phyloP scores from a whole-genome alignment of 2,329 filamentous ascomycete species.

The Cytospora leucostoma region DNA sequence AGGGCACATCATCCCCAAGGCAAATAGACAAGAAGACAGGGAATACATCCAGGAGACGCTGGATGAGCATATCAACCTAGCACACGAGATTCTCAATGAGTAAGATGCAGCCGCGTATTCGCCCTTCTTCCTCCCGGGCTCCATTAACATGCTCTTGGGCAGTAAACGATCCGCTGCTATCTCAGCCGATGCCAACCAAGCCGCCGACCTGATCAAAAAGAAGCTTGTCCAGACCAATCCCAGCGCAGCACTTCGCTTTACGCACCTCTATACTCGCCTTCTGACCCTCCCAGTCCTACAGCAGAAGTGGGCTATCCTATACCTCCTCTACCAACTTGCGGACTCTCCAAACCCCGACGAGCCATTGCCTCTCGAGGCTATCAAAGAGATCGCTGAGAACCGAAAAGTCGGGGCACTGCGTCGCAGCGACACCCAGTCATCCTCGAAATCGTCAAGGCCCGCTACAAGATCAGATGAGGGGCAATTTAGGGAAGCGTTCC shows the following conservation, averaged over 20 bases:
- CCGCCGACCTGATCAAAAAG: conserved; percentile 87
- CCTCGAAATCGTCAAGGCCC: conserved; percentile 41
- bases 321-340: conserved; percentile 82
- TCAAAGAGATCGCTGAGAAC: conserved; percentile 41
- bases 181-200: conserved; percentile 81
- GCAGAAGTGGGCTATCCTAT: conserved; percentile 96
- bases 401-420: conserved; percentile 25
- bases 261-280: conserved; percentile 86
- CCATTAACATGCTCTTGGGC: conserved; percentile 7
- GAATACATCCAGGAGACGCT: conserved; percentile 69
- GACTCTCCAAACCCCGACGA: conserved; percentile 63
- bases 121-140: background rate
- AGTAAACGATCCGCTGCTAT: conserved; percentile 49
- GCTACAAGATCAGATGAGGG: conserved; percentile 48
- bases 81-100: conserved; percentile 55
- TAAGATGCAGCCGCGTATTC: conserved; percentile 34
- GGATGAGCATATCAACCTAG: conserved; percentile 58
- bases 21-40: conserved; percentile 57
- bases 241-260: conserved; percentile 79
- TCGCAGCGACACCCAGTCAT: conserved; percentile 24
- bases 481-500: conserved; percentile 54
- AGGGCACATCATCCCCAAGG: conserved; percentile 67
- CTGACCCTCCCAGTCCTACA: conserved; percentile 88
- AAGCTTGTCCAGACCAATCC: conserved; percentile 78
- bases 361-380: conserved; percentile 48